phyloP scores from a whole-genome alignment of 306 rosid genomes.

The Mimosa bimucronata region DNA sequence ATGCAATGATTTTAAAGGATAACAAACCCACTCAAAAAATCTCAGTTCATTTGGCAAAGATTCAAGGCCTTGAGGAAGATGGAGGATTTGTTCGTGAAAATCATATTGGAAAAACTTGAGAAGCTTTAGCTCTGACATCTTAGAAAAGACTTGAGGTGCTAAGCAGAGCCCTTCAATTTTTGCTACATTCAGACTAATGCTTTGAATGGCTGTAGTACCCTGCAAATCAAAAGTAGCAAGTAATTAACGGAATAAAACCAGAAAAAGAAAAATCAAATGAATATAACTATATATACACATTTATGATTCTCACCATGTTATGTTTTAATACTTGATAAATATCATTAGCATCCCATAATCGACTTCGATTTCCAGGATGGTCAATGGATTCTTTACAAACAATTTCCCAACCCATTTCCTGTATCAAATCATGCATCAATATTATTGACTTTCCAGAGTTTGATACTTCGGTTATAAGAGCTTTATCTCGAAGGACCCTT shows the following conservation, averaged over 20 bases:
- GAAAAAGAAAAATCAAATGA: neutral
- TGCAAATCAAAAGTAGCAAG: neutral
- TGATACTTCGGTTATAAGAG: conserved; percentile 32
- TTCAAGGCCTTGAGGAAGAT: conserved; percentile 7
- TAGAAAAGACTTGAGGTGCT: neutral
- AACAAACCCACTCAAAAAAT: neutral
- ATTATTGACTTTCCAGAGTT: conserved; percentile 1
- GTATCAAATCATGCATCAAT: conserved; percentile 33
- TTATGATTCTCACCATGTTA: neutral
- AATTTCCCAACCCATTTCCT: conserved; percentile 8
- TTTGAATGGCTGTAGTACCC: neutral
- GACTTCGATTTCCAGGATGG: neutral
- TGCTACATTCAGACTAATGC: neutral
- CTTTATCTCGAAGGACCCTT: conserved; percentile 34
- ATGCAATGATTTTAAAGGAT: neutral
- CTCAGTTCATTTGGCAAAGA: neutral
- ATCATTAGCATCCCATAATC: conserved; percentile 3
- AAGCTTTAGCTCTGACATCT: neutral
- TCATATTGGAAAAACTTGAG: neutral
- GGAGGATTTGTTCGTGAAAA: neutral
- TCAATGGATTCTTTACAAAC: conserved; percentile 3
- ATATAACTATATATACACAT: neutral
- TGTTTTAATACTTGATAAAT: neutral
- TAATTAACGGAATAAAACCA: neutral
- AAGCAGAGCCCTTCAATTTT: neutral